Percentiles rank a stretch among this genome's conserved stretches.
Evolutionary conservation across 345 rosid species (phyloP).

Genomic region (Rhodamnia argentea): DNA sequence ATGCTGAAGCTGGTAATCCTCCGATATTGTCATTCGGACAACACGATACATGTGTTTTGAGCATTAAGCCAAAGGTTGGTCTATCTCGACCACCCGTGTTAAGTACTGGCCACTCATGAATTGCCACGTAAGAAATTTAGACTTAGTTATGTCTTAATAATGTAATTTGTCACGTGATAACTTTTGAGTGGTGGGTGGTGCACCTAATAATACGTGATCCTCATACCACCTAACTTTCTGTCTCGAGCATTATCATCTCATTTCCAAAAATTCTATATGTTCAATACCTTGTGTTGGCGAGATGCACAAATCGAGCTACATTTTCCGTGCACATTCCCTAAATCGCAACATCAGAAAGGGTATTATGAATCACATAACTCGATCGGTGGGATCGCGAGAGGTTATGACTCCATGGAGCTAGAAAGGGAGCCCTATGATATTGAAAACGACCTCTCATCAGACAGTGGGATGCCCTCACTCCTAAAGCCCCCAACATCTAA

Average conservation of each 20-base stretch:
- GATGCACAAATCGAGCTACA: not conserved
- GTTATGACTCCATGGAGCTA: not conserved
- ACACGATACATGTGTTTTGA: fast-evolving
- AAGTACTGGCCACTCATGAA: not conserved
- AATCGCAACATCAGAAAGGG: not conserved
- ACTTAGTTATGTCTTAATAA: not conserved
- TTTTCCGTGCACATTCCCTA: not conserved
- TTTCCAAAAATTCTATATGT: not conserved
- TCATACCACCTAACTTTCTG: not conserved
- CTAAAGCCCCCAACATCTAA: not conserved
- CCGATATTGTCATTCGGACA: not conserved
- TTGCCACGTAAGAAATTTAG: not conserved
- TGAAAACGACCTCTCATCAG: not conserved
- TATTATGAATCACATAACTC: not conserved
- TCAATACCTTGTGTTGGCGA: fast-evolving
- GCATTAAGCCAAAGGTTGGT: not conserved
- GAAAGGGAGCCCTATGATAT: not conserved
- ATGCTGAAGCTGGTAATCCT: fast-evolving
- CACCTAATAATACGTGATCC: fast-evolving
- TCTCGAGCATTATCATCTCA: fast-evolving
- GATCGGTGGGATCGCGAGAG: not conserved
- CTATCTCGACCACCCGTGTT: not conserved
- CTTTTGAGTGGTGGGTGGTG: not conserved
- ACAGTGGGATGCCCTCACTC: not conserved
- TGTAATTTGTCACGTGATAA: fast-evolving